These are phyloP conservation scores for Geotrichum histeridarum DNA, from an alignment of 1,139 yeast species.

Conservation along the genomic window DNA sequence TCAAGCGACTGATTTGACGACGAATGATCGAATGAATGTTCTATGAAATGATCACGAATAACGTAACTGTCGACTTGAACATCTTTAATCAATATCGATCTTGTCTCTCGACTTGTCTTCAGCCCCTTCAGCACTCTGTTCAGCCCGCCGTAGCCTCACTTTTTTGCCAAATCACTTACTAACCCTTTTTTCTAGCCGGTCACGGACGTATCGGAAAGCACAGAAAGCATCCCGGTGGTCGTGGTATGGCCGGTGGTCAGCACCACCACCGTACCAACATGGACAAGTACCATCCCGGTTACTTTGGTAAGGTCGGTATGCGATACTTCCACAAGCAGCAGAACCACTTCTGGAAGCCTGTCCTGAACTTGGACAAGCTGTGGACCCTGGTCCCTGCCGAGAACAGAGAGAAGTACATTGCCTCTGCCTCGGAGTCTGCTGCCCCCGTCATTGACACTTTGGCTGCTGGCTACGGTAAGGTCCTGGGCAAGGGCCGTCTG, in stretches of 20 bases:
- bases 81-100: no score
- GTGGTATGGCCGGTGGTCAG: conserved; percentile 99
- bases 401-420: conserved; percentile 90
- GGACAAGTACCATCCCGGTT: conserved; percentile 99
- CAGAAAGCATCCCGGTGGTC: conserved; percentile 99
- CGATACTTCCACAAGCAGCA: conserved; percentile 98
- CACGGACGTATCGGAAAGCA: conserved; percentile 99
- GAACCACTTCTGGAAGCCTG: conserved; percentile 97
- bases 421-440: conserved; percentile 77
- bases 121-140: not conserved
- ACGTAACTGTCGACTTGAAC: not conserved
- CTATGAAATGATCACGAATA: not conserved
- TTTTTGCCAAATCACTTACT: conserved; percentile 17
- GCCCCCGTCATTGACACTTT: conserved; percentile 99
- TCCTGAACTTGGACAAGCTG: conserved; percentile 95
- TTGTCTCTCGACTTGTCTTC: no score
- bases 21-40: not conserved
- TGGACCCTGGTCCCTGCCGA: conserved; percentile 96
- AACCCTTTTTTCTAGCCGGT: conserved; percentile 66
- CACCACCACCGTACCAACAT: conserved; percentile 98
- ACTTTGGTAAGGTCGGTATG: conserved; percentile 99
- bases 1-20: not conserved
- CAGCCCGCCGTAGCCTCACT: not conserved
- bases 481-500: conserved; percentile 97
- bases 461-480: conserved; percentile 99